A percentile compares a stretch with the other conserved stretches of the same genome.
phyloP scores from a whole-genome alignment of 2,329 filamentous ascomycete genomes.

The Apiospora kogelbergensis region DNA sequence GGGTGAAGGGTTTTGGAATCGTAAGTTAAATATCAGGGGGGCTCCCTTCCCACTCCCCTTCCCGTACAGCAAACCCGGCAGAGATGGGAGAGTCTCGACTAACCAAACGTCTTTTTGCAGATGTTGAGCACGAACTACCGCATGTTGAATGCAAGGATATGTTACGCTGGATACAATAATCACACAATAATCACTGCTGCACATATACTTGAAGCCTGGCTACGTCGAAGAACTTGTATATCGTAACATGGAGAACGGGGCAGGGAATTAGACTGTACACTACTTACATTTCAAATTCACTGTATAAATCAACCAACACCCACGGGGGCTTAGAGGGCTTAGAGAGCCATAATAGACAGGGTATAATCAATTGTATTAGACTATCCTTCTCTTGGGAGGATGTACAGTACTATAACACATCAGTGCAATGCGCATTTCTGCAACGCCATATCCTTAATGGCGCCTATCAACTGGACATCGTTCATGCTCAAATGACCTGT shows the following conservation, averaged over 20 bases:
- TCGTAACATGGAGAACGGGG: background rate
- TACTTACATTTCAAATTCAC: background rate
- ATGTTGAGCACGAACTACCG: conserved; percentile 21
- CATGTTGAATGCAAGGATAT: conserved; percentile 25
- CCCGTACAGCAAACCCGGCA: background rate
- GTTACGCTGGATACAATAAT: conserved; percentile 17
- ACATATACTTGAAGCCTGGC: background rate
- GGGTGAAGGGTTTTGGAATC: conserved; percentile 23
- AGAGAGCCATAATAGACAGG: background rate
- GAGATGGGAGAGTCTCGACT: background rate
- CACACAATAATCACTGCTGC: too few species aligned
- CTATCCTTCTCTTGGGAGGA: background rate
- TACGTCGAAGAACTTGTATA: too few species aligned
- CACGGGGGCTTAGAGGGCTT: background rate
- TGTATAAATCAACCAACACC: background rate
- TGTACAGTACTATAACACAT: conserved; percentile 2
- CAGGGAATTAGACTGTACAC: background rate
- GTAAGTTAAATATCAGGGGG: background rate
- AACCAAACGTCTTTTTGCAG: background rate
- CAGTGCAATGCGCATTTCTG: background rate
- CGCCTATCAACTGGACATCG: background rate
- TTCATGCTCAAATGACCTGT: background rate
- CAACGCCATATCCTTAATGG: background rate
- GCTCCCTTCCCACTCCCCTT: background rate
- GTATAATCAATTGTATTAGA: background rate